Conservation (phyloP, 1,284 basidiomycete genomes). For the Veloboletus limbatus region DNA sequence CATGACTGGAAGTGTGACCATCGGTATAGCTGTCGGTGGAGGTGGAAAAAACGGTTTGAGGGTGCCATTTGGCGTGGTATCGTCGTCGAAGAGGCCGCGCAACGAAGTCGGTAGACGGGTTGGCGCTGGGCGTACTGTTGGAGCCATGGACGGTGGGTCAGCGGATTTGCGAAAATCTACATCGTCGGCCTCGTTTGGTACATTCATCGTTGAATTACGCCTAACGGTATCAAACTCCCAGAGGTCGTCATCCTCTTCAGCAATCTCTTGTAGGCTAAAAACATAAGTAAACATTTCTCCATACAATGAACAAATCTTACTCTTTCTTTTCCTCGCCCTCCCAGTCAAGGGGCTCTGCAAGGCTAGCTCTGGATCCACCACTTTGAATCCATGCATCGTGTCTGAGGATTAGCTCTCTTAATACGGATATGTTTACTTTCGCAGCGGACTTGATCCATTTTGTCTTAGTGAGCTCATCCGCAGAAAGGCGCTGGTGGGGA, state of each 20-base stretch:
- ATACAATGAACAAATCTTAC: conserved; percentile 30
- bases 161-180: conserved; percentile 24
- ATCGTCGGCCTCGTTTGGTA: conserved; percentile 21
- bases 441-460: conserved; percentile 88
- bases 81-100: conserved; percentile 66
- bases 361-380: conserved; percentile 77
- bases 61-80: conserved; percentile 38
- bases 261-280: conserved; percentile 33
- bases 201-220: conserved; percentile 35
- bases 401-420: conserved; percentile 84
- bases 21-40: conserved; percentile 31
- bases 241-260: conserved; percentile 46
- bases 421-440: conserved; percentile 65
- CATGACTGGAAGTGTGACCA: conserved; percentile 25
- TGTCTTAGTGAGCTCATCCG: conserved; percentile 87
- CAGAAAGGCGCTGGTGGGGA: conserved; percentile 69
- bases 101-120: conserved; percentile 66
- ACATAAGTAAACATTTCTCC: conserved; percentile 10
- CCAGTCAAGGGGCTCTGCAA: conserved; percentile 73
- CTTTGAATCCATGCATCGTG: conserved; percentile 77
- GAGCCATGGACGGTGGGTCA: conserved; percentile 30
- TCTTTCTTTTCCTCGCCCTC: conserved; percentile 61
- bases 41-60: conserved; percentile 39
- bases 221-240: conserved; percentile 81
- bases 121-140: conserved; percentile 48